Base-by-base conservation (phyloP, 116 monocot species). In the Cymodocea nodosa region DNA sequence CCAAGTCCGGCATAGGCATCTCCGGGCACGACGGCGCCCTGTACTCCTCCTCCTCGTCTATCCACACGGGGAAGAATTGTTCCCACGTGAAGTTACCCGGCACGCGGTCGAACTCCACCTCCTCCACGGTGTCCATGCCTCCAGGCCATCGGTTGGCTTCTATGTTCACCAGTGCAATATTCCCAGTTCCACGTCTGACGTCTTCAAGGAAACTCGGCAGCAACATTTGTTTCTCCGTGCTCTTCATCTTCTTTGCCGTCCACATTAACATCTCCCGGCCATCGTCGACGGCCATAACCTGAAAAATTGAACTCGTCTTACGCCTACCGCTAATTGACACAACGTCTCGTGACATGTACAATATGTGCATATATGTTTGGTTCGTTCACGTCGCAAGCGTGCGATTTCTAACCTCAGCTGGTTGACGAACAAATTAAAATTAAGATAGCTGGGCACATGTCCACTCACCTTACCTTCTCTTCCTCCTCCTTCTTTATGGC, bases 41-140 rank as follows among this genome's bases (percentile, higher is more conserved):
- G 51, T 72, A 60, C 62, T 76, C 76, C 55, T 83, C 80, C 70
- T 89, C 89, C 60, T 93, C 88, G 64, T 88, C 92, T 55, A 93
- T 93, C 83, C 82, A 83, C n/a, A 77, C 76, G 4, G 93, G 86
- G 67, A 83, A 89, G 60, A 93, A 40, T 24, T 77, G 60, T 59
- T 80, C 70, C 93, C 93, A 93, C 17, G 76, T 56, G 10, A 79
- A 19, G 17, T 68, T 77, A 34, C 25, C 44, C 1, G 83, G 59
- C 0, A 83, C 75, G 3, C 15, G 39, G n/a, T 85, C 83, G 54
- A 93, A 85, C 5, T 23, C 22, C 15, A 65, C 50, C 25, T 65
- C 15, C 25, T 65, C 25, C 18, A 50, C 65, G 4, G 19, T 65
- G 12, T 44, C 65, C 23, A 2, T 9, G 13, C 1, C 50, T 5